A percentile compares a stretch with the other conserved stretches of the same genome.
phyloP scores from a whole-genome alignment of 2,329 filamentous ascomycete genomes.

The Hymenoscyphus infarciens region DNA sequence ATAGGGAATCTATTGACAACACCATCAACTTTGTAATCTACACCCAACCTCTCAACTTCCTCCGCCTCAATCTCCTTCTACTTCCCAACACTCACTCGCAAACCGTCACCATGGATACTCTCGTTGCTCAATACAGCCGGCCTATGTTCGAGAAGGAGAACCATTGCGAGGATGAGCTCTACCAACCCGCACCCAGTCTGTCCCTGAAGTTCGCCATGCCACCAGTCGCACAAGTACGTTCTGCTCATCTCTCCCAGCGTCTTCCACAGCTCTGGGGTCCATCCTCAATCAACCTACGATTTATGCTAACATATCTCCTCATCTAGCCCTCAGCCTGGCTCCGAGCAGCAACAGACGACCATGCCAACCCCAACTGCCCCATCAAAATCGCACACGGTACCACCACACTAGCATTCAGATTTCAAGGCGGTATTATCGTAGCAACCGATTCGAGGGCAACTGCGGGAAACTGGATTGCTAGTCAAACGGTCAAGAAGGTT shows the following conservation, averaged over 20 bases:
- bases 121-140: slow-evolving; percentile 88
- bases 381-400: slow-evolving; percentile 99
- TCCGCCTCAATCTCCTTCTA: slow-evolving; percentile 15
- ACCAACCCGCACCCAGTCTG: slow-evolving; percentile 68
- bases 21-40: slow-evolving; percentile 25
- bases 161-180: slow-evolving; percentile 66
- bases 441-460: slow-evolving; percentile 97
- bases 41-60: slow-evolving; percentile 10
- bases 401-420: slow-evolving; percentile 95
- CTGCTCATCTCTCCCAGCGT: slow-evolving; percentile 35
- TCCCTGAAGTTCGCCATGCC: slow-evolving; percentile 94
- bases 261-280: slow-evolving; percentile 15
- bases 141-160: slow-evolving; percentile 70
- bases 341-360: slow-evolving; percentile 94
- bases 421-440: slow-evolving; percentile 97
- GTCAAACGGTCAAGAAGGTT: slow-evolving; percentile 99
- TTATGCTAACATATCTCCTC: slow-evolving; percentile 19
- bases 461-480: slow-evolving; percentile 98
- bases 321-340: slow-evolving; percentile 84
- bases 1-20: slow-evolving; percentile 17
- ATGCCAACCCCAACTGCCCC: slow-evolving; percentile 91
- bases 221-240: slow-evolving; percentile 75
- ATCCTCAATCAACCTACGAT: background rate
- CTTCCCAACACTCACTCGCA: slow-evolving; percentile 20
- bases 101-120: slow-evolving; percentile 69